Conservation (phyloP, 2,329 filamentous ascomycete species). For the Xylaria sp. region DNA sequence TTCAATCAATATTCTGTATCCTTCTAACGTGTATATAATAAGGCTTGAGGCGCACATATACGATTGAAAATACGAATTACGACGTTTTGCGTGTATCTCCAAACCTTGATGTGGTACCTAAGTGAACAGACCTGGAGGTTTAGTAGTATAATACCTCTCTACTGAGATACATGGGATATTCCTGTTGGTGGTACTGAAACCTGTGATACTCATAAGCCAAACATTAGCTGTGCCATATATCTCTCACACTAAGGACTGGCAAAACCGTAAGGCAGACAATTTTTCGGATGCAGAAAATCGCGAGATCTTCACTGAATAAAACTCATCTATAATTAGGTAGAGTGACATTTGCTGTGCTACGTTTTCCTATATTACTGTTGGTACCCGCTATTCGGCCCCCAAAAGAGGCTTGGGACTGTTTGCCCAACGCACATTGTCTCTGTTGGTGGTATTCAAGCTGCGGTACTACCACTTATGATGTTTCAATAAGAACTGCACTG, state of each 20-base stretch:
- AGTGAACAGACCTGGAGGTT: neutral
- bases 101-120: neutral
- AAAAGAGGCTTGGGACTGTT: constrained; percentile 21
- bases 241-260: neutral
- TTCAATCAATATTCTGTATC: constrained; percentile 1
- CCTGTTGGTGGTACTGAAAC: neutral
- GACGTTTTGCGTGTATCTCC: neutral
- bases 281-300: neutral
- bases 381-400: constrained; percentile 19
- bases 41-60: neutral
- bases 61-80: constrained; percentile 1
- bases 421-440: constrained; percentile 4
- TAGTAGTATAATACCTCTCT: neutral
- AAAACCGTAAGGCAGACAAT: constrained; percentile 8
- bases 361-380: neutral
- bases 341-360: constrained; percentile 7
- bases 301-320: neutral
- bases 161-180: neutral
- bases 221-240: neutral
- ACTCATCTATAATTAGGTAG: constrained; percentile 31
- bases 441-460: constrained; percentile 12
- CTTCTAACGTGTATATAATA: neutral
- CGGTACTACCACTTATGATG: neutral
- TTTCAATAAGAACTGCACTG: constrained; percentile 3
- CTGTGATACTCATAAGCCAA: neutral